Percentiles rank a stretch among this genome's conserved stretches.
Evolutionary conservation across 257 asterid species (phyloP).

Genomic region (Echium plantagineum): DNA sequence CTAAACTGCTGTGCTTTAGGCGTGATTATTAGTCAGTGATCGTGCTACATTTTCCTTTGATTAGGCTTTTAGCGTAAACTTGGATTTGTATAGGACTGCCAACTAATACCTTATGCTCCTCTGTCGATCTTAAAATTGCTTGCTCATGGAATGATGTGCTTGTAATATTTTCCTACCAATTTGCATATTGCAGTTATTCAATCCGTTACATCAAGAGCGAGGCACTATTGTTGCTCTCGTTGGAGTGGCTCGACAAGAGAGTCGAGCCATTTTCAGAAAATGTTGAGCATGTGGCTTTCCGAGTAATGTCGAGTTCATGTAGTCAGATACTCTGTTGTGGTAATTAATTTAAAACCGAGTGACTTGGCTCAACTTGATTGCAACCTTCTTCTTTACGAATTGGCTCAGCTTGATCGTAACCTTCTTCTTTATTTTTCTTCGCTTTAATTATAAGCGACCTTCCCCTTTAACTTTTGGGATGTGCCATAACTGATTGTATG

Average conservation of each 20-base stretch:
- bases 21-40: too few species aligned
- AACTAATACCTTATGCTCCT: neutral
- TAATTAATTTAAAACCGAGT: neutral
- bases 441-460: neutral
- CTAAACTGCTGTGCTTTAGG: too few species aligned
- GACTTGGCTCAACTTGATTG: neutral
- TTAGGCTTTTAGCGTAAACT: too few species aligned
- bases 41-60: too few species aligned
- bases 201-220: neutral
- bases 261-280: neutral
- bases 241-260: neutral
- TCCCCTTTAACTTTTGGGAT: neutral
- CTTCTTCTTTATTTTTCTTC: neutral
- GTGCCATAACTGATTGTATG: neutral
- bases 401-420: neutral
- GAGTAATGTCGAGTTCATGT: neutral
- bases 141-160: neutral
- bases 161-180: neutral
- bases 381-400: neutral
- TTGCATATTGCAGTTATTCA: neutral
- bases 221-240: neutral
- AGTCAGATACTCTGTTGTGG: neutral
- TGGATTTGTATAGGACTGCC: neutral
- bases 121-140: neutral
- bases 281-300: neutral